These are phyloP conservation scores for Candida xiaguanensis DNA, from an alignment of 805 yeast species.

Conservation along the genomic window DNA sequence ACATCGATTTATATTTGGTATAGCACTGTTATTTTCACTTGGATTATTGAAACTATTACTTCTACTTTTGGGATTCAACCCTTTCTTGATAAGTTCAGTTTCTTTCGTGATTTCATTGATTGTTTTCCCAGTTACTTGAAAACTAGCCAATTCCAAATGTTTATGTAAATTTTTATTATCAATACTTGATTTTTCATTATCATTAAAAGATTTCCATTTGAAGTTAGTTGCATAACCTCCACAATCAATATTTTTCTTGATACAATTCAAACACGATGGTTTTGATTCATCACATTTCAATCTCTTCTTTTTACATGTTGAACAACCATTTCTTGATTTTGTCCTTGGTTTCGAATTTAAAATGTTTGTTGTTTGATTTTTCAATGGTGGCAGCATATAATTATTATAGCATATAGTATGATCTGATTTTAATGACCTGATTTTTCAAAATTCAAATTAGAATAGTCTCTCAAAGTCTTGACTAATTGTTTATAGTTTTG, in stretches of 20 bases:
- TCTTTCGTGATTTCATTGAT: conserved; percentile 49
- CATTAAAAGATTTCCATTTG: conserved; percentile 59
- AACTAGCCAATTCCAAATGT: conserved; percentile 53
- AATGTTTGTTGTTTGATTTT: background rate
- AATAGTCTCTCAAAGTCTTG: too few relatives aligned
- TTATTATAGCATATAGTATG: background rate
- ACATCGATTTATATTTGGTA: background rate
- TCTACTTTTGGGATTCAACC: conserved; percentile 41
- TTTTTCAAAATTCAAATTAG: background rate
- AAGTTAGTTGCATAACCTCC: conserved; percentile 65
- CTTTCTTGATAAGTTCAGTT: conserved; percentile 46
- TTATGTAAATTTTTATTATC: conserved; percentile 24
- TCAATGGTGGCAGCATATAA: conserved; percentile 6
- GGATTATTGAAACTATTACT: conserved; percentile 1
- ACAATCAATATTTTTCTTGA: conserved; percentile 49
- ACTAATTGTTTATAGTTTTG: background rate
- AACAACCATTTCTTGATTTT: conserved; percentile 22
- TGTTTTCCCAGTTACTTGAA: conserved; percentile 54
- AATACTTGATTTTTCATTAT: conserved; percentile 7
- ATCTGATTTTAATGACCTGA: background rate
- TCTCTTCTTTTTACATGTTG: conserved; percentile 18
- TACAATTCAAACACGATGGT: conserved; percentile 21
- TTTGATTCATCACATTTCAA: conserved; percentile 26
- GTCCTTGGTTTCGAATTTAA: conserved; percentile 10
- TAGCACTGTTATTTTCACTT: background rate